phyloP scores from a whole-genome alignment of 2,329 filamentous ascomycete genomes.

The Ceratocystis cubensis region DNA sequence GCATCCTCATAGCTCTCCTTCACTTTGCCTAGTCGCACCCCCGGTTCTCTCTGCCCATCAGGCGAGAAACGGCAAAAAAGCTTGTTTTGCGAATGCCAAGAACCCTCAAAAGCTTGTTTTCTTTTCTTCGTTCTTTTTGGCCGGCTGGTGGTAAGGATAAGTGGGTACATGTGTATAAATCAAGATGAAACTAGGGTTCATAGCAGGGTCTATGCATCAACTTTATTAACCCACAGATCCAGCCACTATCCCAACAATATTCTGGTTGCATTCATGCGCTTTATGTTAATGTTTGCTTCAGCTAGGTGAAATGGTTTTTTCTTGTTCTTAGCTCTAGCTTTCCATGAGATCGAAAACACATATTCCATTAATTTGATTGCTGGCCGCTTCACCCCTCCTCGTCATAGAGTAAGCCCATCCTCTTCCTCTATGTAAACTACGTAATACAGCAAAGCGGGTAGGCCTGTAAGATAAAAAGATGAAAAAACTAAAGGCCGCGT shows the following conservation, averaged over 20 bases:
- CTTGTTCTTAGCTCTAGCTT: too few species aligned
- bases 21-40: neutral
- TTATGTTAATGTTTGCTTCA: too few species aligned
- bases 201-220: too few species aligned
- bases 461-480: too few species aligned
- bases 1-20: neutral
- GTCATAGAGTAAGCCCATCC: neutral
- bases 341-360: too few species aligned
- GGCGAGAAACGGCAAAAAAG: neutral
- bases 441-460: too few species aligned
- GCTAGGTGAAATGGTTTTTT: too few species aligned
- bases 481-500: neutral
- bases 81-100: conserved; percentile 1
- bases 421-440: neutral
- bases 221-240: too few species aligned
- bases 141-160: neutral
- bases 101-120: neutral
- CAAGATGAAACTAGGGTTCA: too few species aligned
- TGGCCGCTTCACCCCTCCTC: neutral
- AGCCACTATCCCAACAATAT: too few species aligned
- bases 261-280: too few species aligned
- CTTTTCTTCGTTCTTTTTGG: neutral
- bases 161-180: neutral
- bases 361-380: too few species aligned
- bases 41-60: neutral